Conservation (phyloP, 2,329 filamentous ascomycete genomes). For the Lachnellula suecica region DNA sequence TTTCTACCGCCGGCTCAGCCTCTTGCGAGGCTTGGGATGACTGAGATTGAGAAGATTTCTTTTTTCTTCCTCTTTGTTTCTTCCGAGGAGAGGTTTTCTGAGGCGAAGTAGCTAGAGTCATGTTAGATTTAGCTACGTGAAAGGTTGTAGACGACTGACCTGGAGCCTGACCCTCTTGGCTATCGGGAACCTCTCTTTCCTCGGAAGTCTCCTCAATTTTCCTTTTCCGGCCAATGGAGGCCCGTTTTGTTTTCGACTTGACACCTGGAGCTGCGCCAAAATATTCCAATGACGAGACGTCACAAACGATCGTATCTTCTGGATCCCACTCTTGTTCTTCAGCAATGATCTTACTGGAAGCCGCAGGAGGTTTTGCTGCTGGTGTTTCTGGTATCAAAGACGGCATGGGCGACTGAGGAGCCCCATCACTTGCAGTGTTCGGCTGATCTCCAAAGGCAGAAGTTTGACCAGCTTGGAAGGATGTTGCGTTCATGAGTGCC, state of each 20-base stretch:
- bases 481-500: constrained; percentile 6
- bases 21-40: constrained; percentile 5
- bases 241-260: constrained; percentile 3
- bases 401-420: constrained; percentile 2
- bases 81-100: constrained; percentile 13
- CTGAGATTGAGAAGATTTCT: constrained; percentile 6
- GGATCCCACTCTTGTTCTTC: constrained; percentile 15
- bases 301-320: constrained; percentile 24
- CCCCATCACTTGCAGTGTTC: not conserved
- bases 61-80: constrained; percentile 11
- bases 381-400: constrained; percentile 30
- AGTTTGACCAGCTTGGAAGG: not conserved
- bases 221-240: constrained; percentile 18
- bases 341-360: not conserved
- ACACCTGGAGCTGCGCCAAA: not conserved
- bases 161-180: constrained; percentile 18
- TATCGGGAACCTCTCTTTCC: constrained; percentile 22
- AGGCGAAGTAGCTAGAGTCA: constrained; percentile 2
- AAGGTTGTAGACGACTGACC: constrained; percentile 10
- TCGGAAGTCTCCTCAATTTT: constrained; percentile 16
- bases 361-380: constrained; percentile 1
- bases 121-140: not conserved
- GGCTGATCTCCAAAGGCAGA: not conserved
- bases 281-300: constrained; percentile 13
- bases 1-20: not conserved